Evolutionary conservation across 2,329 filamentous ascomycete genomes (phyloP), one percentile per base, ranked within the genome.

Genomic region (Lasiodiplodia gonubiensis): DNA sequence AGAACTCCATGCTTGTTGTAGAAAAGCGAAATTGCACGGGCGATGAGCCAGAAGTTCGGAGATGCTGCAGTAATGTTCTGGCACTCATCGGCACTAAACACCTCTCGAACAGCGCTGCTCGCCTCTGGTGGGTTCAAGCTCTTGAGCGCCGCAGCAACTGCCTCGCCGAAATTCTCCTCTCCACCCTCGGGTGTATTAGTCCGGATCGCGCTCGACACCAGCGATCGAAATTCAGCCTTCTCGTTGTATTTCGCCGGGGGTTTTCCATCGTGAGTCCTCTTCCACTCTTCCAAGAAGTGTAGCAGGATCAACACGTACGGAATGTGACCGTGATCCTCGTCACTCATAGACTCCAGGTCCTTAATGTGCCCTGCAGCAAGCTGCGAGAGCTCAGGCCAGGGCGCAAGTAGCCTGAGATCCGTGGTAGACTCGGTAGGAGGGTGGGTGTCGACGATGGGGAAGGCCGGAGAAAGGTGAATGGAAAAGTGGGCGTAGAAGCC

Each of bases 161-260:
- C 96, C 79, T 99, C 95, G 69, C 97, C 93, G 75, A 93, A 99
- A 78, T 99, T 99, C 81, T 99, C 95, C 76, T 99, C 95, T 67
- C 91, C 92, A 54, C 93, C 94, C 77, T 97, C 93, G 0, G 92
- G 79, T 68, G 89, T 96, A 72, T 90, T 82, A 61, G 83, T 91
- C 72, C 93, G 88, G 72, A 90, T 87, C 2, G 86, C 88, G 6
- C 84, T 83, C 12, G 88, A 83, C 1, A 99, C 88, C 14, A 90
- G 80, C 33, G 89, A 86, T 67, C 92, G 86, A 77, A 99, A 98
- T 16, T 89, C 89, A 8, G 85, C 89, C 82, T 99, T 99, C 70
- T 98, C 93, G 70, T 90, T 88, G 80, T 96, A 97, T 2, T 84
- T 90, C 12, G 83, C 83, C 4, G 95, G 95, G 46, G 86, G 82